These are phyloP conservation scores for Lantana camara DNA, from an alignment of 257 asterid species.

Conservation along the genomic window DNA sequence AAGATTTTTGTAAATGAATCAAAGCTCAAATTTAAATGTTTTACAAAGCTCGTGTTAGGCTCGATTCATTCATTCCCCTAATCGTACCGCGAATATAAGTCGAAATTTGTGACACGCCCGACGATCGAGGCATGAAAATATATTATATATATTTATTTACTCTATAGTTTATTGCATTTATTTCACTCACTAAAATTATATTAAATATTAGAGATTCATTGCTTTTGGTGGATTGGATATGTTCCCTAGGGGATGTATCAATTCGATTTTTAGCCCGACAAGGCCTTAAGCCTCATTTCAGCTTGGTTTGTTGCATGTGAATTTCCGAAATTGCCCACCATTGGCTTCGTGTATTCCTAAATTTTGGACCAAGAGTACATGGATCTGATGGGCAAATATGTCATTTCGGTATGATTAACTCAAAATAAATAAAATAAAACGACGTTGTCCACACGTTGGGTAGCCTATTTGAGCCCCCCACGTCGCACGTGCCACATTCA, in stretches of 20 bases:
- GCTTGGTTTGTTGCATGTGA: background rate
- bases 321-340: background rate
- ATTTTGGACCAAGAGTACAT: background rate
- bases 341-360: background rate
- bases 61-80: no score
- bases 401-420: background rate
- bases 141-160: no score
- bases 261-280: slow-evolving; percentile 2
- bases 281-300: background rate
- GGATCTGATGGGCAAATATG: slow-evolving; percentile 15
- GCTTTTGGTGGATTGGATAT: background rate
- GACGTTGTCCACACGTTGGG: slow-evolving; percentile 29
- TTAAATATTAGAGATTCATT: background rate
- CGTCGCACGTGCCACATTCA: slow-evolving; percentile 34
- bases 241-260: background rate
- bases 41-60: no score
- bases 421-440: background rate
- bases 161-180: background rate
- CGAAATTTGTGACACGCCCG: no score
- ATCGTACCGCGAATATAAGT: no score
- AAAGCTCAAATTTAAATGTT: no score
- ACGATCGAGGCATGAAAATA: no score
- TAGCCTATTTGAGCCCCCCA: slow-evolving; percentile 23
- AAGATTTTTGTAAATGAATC: no score
- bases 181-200: background rate